Evolutionary conservation across 345 rosid species (phyloP), one percentile per base, ranked within the genome.

Genomic region (Xanthoceras sorbifolium): DNA sequence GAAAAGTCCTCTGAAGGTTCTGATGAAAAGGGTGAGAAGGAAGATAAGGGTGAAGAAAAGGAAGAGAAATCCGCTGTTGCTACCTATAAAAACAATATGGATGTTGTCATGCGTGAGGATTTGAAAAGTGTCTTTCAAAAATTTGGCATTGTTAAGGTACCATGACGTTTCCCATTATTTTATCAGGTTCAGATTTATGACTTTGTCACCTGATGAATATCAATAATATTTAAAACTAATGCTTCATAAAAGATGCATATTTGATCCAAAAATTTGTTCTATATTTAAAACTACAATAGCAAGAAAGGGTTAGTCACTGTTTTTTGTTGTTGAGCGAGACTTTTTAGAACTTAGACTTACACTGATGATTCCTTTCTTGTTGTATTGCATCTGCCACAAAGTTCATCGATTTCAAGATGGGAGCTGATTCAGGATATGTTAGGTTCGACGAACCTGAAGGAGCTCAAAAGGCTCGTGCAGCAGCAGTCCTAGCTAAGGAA

Each of bases 381-480:
- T 34, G 6, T 31, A 5, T 69, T 73, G 31, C 61, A 71, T 48
- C 36, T 7, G 7, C 71, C 66, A 17, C 83, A 80, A 82, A 94
- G 98, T 95, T 62, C 78, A 82, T 96, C 73, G 99, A 93, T 86
- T 96, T 92, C 89, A 90, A 84, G 82, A 87, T 91, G 78, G 99
- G 99, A 85, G 92, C 87, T 4, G 84, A 84, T 36, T 86, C 92
- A 0, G 99, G 99, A 61, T 89, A 87, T 76, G 76, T 93, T 75
- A 77, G 99, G 82, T 96, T 92, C 79, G 97, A 93, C 69, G 85
- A 81, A 81, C 92, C 98, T 54, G 98, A 96, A 84, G 97, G 85
- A 80, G 90, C 94, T 50, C 98, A 92, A 80, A 96, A 92, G 72
- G 98, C 98, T 68, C 95, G 99, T 42, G 97, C 97, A 63, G 98